A percentile compares a stretch with the other conserved stretches of the same genome.
phyloP scores from a whole-genome alignment of 2,329 filamentous ascomycete species.

The Botrytis tulipae region DNA sequence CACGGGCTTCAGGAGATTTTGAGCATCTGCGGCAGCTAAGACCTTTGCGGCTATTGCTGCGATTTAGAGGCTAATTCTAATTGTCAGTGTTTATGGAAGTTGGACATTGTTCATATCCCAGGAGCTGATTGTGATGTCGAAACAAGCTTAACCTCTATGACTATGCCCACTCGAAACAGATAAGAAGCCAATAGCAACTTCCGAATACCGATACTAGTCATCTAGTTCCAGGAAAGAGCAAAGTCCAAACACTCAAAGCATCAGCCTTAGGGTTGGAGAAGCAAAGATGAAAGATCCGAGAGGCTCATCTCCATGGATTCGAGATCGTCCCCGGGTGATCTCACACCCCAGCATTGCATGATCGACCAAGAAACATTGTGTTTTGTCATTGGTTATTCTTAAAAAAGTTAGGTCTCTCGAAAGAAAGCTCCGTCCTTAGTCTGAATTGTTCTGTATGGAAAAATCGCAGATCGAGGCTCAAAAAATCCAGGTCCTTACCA shows the following conservation, averaged over 20 bases:
- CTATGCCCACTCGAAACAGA: constrained; percentile 5
- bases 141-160: constrained; percentile 10
- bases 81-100: neutral
- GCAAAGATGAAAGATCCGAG: constrained; percentile 16
- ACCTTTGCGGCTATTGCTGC: constrained; percentile 1
- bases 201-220: neutral
- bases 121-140: constrained; percentile 6
- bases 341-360: constrained; percentile 5
- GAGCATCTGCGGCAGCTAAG: constrained; percentile 1
- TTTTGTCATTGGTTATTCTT: constrained; percentile 8
- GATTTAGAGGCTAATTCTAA: neutral
- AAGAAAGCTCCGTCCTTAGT: neutral
- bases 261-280: constrained; percentile 12
- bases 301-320: neutral
- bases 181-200: neutral
- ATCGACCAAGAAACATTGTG: constrained; percentile 1
- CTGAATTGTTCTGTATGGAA: neutral
- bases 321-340: neutral
- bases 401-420: neutral
- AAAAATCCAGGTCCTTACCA: neutral
- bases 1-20: constrained; percentile 11
- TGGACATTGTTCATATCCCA: neutral
- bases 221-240: neutral
- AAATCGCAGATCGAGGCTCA: neutral
- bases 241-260: constrained; percentile 16